Percentiles rank a stretch among this genome's conserved stretches.
phyloP scores from a whole-genome alignment of 495 filamentous ascomycete genomes.

The Penicillium riverlandense region DNA sequence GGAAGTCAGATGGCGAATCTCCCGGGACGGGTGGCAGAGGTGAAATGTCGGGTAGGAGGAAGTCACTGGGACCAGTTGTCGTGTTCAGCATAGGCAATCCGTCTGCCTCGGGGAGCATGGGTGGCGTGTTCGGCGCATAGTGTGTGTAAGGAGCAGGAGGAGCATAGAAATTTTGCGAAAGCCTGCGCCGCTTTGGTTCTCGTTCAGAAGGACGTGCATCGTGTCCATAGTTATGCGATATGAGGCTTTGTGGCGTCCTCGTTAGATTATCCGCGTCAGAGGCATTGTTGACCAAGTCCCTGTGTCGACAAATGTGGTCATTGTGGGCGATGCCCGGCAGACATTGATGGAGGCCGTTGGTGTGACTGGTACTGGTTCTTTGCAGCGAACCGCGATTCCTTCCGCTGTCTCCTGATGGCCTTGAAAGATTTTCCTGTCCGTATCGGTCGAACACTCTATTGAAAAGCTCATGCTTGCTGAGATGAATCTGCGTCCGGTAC shows the following conservation, averaged over 20 bases:
- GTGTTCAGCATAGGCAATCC: neutral
- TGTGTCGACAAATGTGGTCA: no score
- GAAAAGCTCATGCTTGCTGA: conserved; percentile 1
- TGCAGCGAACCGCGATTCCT: no score
- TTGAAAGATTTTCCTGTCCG: neutral
- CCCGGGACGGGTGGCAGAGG: neutral
- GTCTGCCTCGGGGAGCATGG: neutral
- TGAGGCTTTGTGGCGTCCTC: no score
- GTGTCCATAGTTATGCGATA: no score
- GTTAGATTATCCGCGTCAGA: no score
- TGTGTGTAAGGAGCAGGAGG: no score
- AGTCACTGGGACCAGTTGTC: neutral
- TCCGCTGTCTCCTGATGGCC: no score
- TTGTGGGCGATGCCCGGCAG: no score
- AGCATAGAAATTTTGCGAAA: neutral
- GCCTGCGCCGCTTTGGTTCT: neutral
- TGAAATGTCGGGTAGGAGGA: neutral
- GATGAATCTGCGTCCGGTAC: conserved; percentile 1
- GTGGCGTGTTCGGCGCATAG: no score
- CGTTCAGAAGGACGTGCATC: neutral
- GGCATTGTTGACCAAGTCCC: no score
- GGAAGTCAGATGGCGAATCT: neutral
- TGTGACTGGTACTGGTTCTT: no score
- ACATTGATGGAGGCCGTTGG: no score
- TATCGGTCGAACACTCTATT: neutral